Conservation (phyloP, 768 basidiomycete species). For the Cyclocybe cylindracea region DNA sequence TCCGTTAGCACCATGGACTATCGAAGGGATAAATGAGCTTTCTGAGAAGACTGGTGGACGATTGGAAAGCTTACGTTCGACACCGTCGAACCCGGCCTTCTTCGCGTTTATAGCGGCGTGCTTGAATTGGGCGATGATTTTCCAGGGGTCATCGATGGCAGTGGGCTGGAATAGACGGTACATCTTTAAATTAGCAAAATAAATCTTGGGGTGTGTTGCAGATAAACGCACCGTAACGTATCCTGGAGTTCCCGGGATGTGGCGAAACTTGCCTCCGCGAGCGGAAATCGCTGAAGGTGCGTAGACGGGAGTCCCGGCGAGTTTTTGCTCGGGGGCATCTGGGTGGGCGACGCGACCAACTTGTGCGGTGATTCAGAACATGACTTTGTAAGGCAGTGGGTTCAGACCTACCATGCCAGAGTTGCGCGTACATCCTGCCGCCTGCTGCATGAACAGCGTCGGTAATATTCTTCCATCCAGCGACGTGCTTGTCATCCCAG, state of each 20-base stretch:
- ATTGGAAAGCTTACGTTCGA: slow-evolving; percentile 35
- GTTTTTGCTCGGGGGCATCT: slow-evolving; percentile 38
- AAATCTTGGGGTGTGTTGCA: no score
- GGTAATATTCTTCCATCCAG: slow-evolving; percentile 47
- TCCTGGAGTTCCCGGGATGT: slow-evolving; percentile 36
- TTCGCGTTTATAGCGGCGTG: slow-evolving; percentile 45
- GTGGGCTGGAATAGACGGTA: slow-evolving; percentile 26
- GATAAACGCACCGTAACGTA: slow-evolving; percentile 33
- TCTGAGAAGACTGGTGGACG: neutral
- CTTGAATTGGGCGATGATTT: slow-evolving; percentile 35
- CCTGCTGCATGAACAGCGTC: slow-evolving; percentile 49
- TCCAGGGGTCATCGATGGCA: slow-evolving; percentile 40
- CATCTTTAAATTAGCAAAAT: no score
- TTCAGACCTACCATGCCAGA: slow-evolving; percentile 37
- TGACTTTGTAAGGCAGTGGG: neutral
- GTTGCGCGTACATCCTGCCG: slow-evolving; percentile 36
- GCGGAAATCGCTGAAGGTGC: slow-evolving; percentile 46
- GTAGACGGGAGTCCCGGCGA: slow-evolving; percentile 40
- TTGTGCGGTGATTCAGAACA: slow-evolving; percentile 4
- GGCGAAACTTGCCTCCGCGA: slow-evolving; percentile 40
- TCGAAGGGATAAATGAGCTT: neutral
- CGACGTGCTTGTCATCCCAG: slow-evolving; percentile 44
- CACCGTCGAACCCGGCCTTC: slow-evolving; percentile 52
- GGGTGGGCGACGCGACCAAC: slow-evolving; percentile 38
- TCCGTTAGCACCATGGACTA: slow-evolving; percentile 46